phyloP scores from a whole-genome alignment of 768 basidiomycete genomes.

The Podaxis sp. region DNA sequence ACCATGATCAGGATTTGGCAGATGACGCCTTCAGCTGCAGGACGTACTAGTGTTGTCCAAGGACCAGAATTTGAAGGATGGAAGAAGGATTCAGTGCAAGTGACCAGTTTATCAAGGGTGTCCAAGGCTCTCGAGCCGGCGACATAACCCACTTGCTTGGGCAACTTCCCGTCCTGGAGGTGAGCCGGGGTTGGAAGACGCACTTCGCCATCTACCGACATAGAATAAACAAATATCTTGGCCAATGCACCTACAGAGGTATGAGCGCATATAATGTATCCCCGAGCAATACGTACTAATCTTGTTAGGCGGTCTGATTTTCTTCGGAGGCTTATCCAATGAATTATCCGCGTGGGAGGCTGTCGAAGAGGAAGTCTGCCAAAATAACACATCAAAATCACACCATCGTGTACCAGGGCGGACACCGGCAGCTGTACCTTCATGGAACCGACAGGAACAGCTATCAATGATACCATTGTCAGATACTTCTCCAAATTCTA shows the following conservation, averaged over 20 bases:
- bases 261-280: slow-evolving; percentile 6
- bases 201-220: slow-evolving; percentile 75
- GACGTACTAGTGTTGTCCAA: slow-evolving; percentile 68
- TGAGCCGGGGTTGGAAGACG: slow-evolving; percentile 39
- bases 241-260: slow-evolving; percentile 67
- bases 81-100: slow-evolving; percentile 92
- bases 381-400: slow-evolving; percentile 8
- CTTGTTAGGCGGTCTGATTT: slow-evolving; percentile 61
- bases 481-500: background rate
- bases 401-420: background rate
- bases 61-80: slow-evolving; percentile 91
- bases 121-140: slow-evolving; percentile 89
- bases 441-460: slow-evolving; percentile 70
- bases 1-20: slow-evolving; percentile 12
- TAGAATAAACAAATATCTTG: slow-evolving; percentile 85
- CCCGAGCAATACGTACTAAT: slow-evolving; percentile 43
- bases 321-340: slow-evolving; percentile 52
- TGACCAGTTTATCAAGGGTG: slow-evolving; percentile 82
- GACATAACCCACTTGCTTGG: slow-evolving; percentile 52
- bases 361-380: slow-evolving; percentile 62
- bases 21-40: background rate
- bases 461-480: slow-evolving; percentile 31
- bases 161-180: slow-evolving; percentile 25
- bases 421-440: slow-evolving; percentile 40
- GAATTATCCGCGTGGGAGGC: slow-evolving; percentile 65